These are phyloP conservation scores for Toxicodendron radicans DNA, from an alignment of 345 rosid species.

Conservation along the genomic window DNA sequence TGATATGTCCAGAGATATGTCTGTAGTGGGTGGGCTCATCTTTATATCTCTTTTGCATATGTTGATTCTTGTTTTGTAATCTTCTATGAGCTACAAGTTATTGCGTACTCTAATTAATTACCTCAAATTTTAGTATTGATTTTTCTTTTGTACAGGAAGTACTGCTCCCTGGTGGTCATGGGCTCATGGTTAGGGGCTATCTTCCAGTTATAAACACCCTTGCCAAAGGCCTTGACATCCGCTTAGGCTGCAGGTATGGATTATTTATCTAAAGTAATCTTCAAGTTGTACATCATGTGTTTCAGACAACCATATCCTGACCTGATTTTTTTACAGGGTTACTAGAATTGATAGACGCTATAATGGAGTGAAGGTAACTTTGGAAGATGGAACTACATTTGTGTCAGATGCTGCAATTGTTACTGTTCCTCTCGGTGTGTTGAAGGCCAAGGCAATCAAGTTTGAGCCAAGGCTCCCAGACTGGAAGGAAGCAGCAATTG, in stretches of 20 bases:
- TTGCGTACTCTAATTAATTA: neutral
- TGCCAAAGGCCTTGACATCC: conserved; percentile 90
- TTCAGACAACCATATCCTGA: neutral
- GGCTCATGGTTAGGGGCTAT: conserved; percentile 98
- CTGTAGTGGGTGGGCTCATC: neutral
- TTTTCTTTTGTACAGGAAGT: conserved; percentile 58
- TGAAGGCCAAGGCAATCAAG: conserved; percentile 59
- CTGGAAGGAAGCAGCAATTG: conserved; percentile 94
- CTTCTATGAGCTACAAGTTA: neutral
- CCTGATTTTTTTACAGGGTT: conserved; percentile 48
- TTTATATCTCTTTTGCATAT: neutral
- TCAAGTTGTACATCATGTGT: neutral
- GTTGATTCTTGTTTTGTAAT: neutral
- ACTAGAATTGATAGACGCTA: conserved; percentile 60
- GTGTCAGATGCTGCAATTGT: conserved; percentile 80
- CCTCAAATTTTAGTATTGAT: neutral
- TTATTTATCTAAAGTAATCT: neutral
- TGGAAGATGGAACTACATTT: conserved; percentile 67
- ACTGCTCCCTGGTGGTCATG: conserved; percentile 93
- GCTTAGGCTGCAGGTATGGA: conserved; percentile 71
- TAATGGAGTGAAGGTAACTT: conserved; percentile 80
- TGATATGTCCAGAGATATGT: neutral
- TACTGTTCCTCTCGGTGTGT: conserved; percentile 85
- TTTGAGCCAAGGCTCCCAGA: conserved; percentile 90
- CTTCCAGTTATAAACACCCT: conserved; percentile 92